A percentile compares a stretch with the other conserved stretches of the same genome.
phyloP scores from a whole-genome alignment of 441 rosid species.

The Populus trichocarpa region DNA sequence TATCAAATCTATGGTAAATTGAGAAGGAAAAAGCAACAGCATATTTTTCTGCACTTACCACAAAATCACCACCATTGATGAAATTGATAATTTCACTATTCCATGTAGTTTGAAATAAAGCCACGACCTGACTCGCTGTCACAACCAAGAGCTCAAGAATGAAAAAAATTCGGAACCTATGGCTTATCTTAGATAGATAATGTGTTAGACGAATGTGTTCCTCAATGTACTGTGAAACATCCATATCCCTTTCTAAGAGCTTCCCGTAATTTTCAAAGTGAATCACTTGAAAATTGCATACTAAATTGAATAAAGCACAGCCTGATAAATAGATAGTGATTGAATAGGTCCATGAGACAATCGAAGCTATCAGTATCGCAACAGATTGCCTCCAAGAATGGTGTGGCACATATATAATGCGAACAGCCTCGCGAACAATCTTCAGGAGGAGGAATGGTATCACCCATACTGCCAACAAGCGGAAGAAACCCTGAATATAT shows the following conservation, averaged over 20 bases:
- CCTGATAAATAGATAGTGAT: conserved; percentile 40
- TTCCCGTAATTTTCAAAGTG: conserved; percentile 47
- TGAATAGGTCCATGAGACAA: conserved; percentile 45
- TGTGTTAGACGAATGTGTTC: conserved; percentile 40
- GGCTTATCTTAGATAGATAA: conserved; percentile 53
- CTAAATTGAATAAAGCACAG: conserved; percentile 37
- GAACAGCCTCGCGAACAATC: conserved; percentile 32
- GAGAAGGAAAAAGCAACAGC: not conserved
- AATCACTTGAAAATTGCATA: conserved; percentile 50
- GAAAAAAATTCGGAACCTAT: conserved; percentile 45
- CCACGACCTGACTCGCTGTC: conserved; percentile 39
- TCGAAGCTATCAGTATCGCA: conserved; percentile 19
- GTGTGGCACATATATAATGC: conserved; percentile 14
- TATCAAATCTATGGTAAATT: not conserved
- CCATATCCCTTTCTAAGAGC: conserved; percentile 42
- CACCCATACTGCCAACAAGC: conserved; percentile 32
- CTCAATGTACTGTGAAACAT: conserved; percentile 32
- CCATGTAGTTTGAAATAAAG: conserved; percentile 41
- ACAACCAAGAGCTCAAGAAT: conserved; percentile 42
- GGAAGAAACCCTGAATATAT: conserved; percentile 36
- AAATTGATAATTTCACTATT: conserved; percentile 27
- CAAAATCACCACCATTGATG: conserved; percentile 46
- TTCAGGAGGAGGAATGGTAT: conserved; percentile 43
- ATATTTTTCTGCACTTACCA: conserved; percentile 26
- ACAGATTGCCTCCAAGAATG: conserved; percentile 37